Conservation (phyloP, 163 green algal genomes). For the Scenedesmus sp. region DNA sequence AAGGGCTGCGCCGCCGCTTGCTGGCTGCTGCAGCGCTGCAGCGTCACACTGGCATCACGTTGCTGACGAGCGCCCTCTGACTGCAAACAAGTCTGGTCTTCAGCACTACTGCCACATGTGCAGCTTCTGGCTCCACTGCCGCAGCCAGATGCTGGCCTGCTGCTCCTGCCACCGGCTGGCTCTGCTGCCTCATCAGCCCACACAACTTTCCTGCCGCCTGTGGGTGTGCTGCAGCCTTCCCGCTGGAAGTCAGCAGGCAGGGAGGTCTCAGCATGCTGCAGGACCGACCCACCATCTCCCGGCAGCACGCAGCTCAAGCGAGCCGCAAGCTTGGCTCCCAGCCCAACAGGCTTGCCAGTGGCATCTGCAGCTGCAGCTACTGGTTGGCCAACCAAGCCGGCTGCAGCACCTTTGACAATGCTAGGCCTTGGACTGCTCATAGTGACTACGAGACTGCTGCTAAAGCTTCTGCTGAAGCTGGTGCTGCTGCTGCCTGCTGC, state of each 20-base stretch:
- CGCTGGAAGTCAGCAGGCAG: not conserved
- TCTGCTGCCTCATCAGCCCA: slow-evolving; percentile 13
- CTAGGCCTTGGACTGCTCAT: not conserved
- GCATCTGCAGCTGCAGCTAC: not conserved
- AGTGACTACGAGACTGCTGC: not conserved
- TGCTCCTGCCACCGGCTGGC: not conserved
- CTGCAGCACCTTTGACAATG: not conserved
- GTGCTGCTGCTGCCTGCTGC: not conserved
- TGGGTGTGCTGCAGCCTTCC: not conserved
- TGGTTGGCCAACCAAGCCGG: not conserved
- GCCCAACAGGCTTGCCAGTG: not conserved
- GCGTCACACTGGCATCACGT: not conserved
- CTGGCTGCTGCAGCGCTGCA: not conserved
- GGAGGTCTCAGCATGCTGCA: not conserved
- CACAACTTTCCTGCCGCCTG: not conserved
- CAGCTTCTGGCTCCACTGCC: not conserved
- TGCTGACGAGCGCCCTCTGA: not conserved
- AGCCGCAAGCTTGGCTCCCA: not conserved
- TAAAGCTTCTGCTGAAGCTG: not conserved
- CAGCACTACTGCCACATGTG: not conserved
- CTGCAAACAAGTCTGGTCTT: not conserved
- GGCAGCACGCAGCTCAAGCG: not conserved
- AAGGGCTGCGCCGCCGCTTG: not conserved
- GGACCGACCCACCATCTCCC: not conserved
- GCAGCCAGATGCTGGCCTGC: not conserved